Conservation (phyloP, 345 rosid genomes). For the Boechera stricta region DNA sequence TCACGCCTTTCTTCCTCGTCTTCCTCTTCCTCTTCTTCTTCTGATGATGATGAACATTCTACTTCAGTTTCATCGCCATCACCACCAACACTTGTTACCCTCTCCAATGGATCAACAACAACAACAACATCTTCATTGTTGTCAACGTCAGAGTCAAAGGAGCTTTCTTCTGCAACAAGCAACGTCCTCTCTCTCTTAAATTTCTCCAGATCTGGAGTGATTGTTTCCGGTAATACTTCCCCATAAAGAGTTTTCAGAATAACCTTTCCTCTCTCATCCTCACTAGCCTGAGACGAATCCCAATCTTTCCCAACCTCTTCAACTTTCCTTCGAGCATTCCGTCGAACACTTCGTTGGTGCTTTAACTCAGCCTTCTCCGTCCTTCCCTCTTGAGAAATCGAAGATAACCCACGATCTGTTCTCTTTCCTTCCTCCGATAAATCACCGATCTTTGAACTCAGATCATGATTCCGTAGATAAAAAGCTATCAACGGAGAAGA, state of each 20-base stretch:
- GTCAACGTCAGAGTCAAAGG: constrained; percentile 17
- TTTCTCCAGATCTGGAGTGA: constrained; percentile 27
- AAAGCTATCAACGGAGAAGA: constrained; percentile 57
- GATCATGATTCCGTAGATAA: constrained; percentile 39
- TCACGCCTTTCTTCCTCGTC: constrained; percentile 52
- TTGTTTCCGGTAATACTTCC: constrained; percentile 34
- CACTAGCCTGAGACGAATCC: constrained; percentile 43
- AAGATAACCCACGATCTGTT: constrained; percentile 12
- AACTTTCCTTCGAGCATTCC: constrained; percentile 53
- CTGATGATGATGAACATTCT: constrained; percentile 46
- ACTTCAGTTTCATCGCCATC: constrained; percentile 44
- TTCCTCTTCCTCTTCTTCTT: constrained; percentile 49
- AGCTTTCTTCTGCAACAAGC: constrained; percentile 37
- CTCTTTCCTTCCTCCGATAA: constrained; percentile 32
- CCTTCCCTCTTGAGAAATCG: constrained; percentile 33
- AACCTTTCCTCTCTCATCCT: constrained; percentile 38
- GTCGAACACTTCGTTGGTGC: constrained; percentile 56
- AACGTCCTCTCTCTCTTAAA: constrained; percentile 44
- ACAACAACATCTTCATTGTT: neutral
- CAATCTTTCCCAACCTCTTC: constrained; percentile 48
- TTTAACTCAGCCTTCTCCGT: constrained; percentile 39
- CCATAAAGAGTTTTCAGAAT: constrained; percentile 32
- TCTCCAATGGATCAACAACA: constrained; percentile 36
- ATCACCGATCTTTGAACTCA: constrained; percentile 16
- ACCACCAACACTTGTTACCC: constrained; percentile 26